Evolutionary conservation across 306 rosid species (phyloP), one percentile per base, ranked within the genome.

Genomic region (Begonia peltatifolia): DNA sequence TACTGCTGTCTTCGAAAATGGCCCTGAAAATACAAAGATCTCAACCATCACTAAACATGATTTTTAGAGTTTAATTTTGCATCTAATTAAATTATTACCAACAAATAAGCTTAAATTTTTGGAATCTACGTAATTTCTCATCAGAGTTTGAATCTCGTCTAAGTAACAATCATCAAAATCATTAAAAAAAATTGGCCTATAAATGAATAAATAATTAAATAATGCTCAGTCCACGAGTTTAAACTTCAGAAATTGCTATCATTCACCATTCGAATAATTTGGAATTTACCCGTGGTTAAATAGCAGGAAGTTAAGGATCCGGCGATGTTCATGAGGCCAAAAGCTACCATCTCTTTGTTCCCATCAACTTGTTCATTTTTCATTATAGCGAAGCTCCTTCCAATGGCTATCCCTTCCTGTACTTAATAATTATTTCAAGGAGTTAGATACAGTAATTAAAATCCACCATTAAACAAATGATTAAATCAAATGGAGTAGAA

Each of bases 351-450:
- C 71, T 90, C 97, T 60, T 78, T 90, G 57, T 85, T 90, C 14
- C 97, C 97, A 73, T 90, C 97, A 56, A 80, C 76, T 64, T 90
- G 83, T 52, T 77, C 71, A 53, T 90, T 85, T 18, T 57, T 80
- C 52, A 53, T 16, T 11, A 83, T 69, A 13, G 87, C 78, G 62
- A 90, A 90, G 76, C 84, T 85, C 64, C 97, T 79, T 58, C 97
- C 97, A 12, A 90, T 82, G 18, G 97, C 95, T 62, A 90, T 85
- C 55, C 94, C 97, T 85, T 90, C 97, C 97, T 89, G 71, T 25
- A 57, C 18, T n/a, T 12, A 23, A 36, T 30, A 53, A 13, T 41
- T 12, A 13, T 42, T 48, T 18, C 52, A 54, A 43, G 12, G 12
- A 18, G 18, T 47, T 43, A 14, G 14, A 18, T 3, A 12, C 10